These are phyloP conservation scores for Nitzschia sp. DNA, from an alignment of 108 stramenopile species.

Conservation along the genomic window DNA sequence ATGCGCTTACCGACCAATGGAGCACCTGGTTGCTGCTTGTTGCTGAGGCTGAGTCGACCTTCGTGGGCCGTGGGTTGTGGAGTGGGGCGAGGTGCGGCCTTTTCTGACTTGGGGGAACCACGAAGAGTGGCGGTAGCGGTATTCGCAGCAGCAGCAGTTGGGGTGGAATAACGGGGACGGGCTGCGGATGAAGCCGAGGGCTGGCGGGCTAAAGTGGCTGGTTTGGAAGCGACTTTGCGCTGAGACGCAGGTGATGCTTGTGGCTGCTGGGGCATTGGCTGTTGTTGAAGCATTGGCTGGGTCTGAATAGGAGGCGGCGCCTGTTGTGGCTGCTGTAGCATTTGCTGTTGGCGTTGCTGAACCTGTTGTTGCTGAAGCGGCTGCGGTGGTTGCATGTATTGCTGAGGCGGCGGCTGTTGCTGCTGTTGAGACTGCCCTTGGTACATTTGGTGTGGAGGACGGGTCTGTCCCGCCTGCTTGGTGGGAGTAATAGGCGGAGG, in stretches of 20 bases:
- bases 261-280: conserved; percentile 21
- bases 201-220: conserved; percentile 11
- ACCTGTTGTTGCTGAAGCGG: conserved; percentile 5
- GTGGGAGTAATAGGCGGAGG: conserved; percentile 41
- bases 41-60: conserved; percentile 38
- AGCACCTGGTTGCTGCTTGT: conserved; percentile 32
- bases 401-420: conserved; percentile 28
- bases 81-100: conserved; percentile 26
- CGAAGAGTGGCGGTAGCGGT: background rate
- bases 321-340: conserved; percentile 26
- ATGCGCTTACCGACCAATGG: conserved; percentile 74
- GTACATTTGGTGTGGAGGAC: background rate
- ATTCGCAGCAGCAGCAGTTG: conserved; percentile 1
- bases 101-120: conserved; percentile 1
- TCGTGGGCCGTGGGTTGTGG: conserved; percentile 49
- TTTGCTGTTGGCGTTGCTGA: conserved; percentile 31
- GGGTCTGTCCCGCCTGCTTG: background rate
- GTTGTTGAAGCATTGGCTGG: conserved; percentile 40
- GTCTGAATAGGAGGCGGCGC: conserved; percentile 15
- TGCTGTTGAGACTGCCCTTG: conserved; percentile 11
- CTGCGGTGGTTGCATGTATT: conserved; percentile 31
- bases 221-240: conserved; percentile 19
- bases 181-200: background rate
- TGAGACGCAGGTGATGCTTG: conserved; percentile 5
- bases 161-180: conserved; percentile 6